A percentile compares a stretch with the other conserved stretches of the same genome.
These are phyloP conservation scores for Phytophthora foliorum DNA, from an alignment of 352 stramenopile genomes.

Conservation along the genomic window DNA sequence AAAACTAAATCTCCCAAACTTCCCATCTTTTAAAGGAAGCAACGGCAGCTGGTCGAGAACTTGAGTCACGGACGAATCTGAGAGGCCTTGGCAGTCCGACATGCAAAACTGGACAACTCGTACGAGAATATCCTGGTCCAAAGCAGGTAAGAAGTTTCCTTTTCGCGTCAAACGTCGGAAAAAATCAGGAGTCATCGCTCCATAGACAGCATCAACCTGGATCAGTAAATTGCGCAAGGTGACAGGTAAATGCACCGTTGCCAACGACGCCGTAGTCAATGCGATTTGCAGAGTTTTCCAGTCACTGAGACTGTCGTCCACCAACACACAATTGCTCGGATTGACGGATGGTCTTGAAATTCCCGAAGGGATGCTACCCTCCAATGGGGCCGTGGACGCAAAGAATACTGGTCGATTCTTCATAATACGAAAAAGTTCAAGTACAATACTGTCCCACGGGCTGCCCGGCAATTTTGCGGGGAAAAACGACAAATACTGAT, in stretches of 20 bases:
- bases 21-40: conserved; percentile 52
- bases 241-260: conserved; percentile 48
- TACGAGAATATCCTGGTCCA: conserved; percentile 36
- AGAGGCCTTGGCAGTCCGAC: conserved; percentile 36
- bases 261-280: conserved; percentile 35
- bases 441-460: conserved; percentile 65
- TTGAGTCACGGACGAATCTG: conserved; percentile 12
- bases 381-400: conserved; percentile 28
- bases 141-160: conserved; percentile 45
- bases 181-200: conserved; percentile 62
- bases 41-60: conserved; percentile 54
- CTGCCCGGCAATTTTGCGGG: conserved; percentile 52
- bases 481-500: conserved; percentile 66
- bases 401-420: conserved; percentile 59
- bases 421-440: conserved; percentile 66
- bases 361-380: background rate
- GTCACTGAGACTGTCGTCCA: conserved; percentile 54
- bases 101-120: conserved; percentile 65
- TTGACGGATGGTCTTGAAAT: conserved; percentile 30
- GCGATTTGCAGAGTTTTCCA: conserved; percentile 58
- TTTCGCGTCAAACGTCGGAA: conserved; percentile 57
- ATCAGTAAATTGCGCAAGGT: conserved; percentile 53
- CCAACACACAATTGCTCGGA: conserved; percentile 48
- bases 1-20: conserved; percentile 51
- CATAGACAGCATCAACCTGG: conserved; percentile 58